phyloP scores from a whole-genome alignment of 192 early-diverging fungal species.

The Gryganskiella cystojenkinii region DNA sequence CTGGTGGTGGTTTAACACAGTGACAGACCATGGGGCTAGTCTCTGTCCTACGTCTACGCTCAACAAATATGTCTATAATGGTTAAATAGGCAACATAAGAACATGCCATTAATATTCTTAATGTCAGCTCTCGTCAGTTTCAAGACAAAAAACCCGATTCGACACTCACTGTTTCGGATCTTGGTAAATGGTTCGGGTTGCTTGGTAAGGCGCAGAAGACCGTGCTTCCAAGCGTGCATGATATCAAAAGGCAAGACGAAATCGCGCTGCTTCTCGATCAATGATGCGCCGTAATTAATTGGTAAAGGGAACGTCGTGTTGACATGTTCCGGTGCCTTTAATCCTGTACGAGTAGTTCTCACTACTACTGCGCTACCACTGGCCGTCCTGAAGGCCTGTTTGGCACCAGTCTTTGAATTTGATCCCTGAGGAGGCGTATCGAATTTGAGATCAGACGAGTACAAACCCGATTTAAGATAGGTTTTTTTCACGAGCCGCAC shows the following conservation, averaged over 20 bases:
- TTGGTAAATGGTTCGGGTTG: constrained; percentile 61
- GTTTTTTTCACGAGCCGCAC: constrained; percentile 32
- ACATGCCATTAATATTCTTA: not conserved
- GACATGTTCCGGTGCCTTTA: not conserved
- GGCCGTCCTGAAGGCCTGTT: too few species aligned
- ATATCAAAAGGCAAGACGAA: constrained; percentile 79
- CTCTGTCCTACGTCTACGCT: constrained; percentile 69
- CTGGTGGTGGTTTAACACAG: constrained; percentile 66
- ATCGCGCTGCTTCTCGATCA: constrained; percentile 65
- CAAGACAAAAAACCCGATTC: too few species aligned
- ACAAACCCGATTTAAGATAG: constrained; percentile 56
- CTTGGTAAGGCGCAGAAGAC: constrained; percentile 30
- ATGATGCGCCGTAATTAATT: constrained; percentile 65
- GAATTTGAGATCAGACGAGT: constrained; percentile 52
- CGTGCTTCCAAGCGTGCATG: constrained; percentile 55
- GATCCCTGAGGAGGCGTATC: not conserved
- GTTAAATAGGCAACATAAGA: too few species aligned
- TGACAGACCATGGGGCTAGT: constrained; percentile 65
- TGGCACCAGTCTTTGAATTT: not conserved
- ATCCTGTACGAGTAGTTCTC: not conserved
- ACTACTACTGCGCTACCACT: not conserved
- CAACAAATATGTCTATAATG: constrained; percentile 76
- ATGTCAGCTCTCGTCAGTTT: too few species aligned
- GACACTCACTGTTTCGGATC: constrained; percentile 66
- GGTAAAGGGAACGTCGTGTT: constrained; percentile 64